Base-by-base conservation (phyloP, 2,329 filamentous ascomycete species). In the Allantophomopsis cytisporea region DNA sequence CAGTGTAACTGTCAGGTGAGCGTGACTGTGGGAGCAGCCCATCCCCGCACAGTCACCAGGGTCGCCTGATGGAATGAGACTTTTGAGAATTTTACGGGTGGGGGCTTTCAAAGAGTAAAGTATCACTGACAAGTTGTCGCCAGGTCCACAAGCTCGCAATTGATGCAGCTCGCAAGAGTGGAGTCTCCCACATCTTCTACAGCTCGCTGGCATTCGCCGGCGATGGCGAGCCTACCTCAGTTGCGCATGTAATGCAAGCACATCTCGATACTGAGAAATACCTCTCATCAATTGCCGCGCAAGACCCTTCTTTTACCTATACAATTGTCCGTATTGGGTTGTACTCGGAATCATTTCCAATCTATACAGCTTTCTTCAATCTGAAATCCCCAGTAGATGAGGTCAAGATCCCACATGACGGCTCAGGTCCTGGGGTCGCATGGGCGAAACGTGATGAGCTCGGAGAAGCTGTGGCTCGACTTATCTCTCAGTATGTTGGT, bases 131-230 rank as follows among this genome's bases (percentile, higher is more conserved):
- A 28, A 12, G 5, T 28, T 28, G 10, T 10, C 23, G 8, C 11
- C 11, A 28, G 23, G 23, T 28, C 2, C 46, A 51, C 34, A 42
- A 50, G 17, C 38, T 17, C 1, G 49, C 48, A 2, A 48, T 51
- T 11, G 50, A 60, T 38, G 55, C 55, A 2, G 54, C 54, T n/a
- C 41, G 46, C 20, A 45, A 51, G 8, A 50, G 51, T 3, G 54
- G 53, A 0, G 58, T 60, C 1, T 44, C 56, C 30, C 53, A 60
- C 23, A 30, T 60, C 7, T 50, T 58, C 37, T 62, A 54, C 45
- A 56, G 53, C 1, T 58, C 57, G 0, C 45, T 61, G 2, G 38
- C 38, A 12, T 40, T 40, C 30, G 38, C 33, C 23, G 33, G 23
- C 7, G 23, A 40, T 13, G 5, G 23, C 8, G 5, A 28, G 8